Conservation (phyloP, 169 alveolate species). For the Cryptosporidium meleagridis region DNA sequence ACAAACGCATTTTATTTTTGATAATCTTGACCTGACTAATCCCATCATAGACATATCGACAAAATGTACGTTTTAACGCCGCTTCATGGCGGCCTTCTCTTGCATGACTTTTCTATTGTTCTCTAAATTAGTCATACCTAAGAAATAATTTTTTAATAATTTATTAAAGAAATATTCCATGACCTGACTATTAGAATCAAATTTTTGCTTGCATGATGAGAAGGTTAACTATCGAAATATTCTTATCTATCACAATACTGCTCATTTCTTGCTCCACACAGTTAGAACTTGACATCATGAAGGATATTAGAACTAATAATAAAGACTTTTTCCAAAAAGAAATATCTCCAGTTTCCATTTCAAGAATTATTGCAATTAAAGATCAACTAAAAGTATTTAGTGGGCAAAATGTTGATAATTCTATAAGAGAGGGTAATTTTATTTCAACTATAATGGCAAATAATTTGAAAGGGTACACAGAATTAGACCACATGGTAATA, state of each 20-base stretch:
- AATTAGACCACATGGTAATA: background rate
- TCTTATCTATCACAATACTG: background rate
- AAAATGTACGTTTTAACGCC: background rate
- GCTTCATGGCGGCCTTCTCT: conserved; percentile 2
- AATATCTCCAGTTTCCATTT: background rate
- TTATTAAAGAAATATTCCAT: background rate
- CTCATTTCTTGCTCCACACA: conserved; percentile 5
- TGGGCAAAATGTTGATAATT: background rate
- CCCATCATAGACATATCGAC: background rate
- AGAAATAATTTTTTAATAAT: background rate
- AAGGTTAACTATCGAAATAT: background rate
- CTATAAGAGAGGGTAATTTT: background rate
- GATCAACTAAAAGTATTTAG: conserved; percentile 38
- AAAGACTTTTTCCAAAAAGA: conserved; percentile 7
- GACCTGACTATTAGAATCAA: background rate
- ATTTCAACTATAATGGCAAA: background rate
- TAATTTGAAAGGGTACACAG: conserved; percentile 6
- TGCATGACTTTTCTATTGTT: background rate
- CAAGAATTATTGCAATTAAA: conserved; percentile 22
- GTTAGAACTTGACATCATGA: conserved; percentile 34
- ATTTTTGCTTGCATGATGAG: background rate
- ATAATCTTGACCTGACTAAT: background rate
- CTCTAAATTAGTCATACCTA: background rate
- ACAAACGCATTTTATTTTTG: conserved; percentile 74
- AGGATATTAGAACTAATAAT: background rate